A percentile compares a stretch with the other conserved stretches of the same genome.
Conservation (phyloP, 305 asterid species). For the Fraxinus floribunda region DNA sequence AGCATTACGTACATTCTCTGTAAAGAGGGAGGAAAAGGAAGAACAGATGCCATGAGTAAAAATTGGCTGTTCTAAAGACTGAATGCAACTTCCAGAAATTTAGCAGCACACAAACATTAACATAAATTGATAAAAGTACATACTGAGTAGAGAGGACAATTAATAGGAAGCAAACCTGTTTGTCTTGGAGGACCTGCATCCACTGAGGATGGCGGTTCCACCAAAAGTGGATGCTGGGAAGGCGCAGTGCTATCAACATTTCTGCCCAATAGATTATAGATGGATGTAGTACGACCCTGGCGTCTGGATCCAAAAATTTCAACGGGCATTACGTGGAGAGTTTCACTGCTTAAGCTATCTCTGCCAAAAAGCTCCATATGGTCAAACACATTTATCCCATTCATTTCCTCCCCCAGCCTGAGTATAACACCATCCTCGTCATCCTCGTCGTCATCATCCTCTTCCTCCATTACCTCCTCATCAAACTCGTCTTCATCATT, state of each 20-base stretch:
- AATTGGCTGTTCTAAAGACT: constrained; percentile 1
- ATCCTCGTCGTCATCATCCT: constrained; percentile 93
- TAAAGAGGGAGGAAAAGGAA: constrained; percentile 17
- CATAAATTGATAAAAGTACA: not conserved
- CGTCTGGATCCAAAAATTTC: constrained; percentile 97
- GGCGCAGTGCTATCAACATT: constrained; percentile 59
- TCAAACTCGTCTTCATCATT: constrained; percentile 97
- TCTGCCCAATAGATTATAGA: constrained; percentile 88
- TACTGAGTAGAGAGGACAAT: not conserved
- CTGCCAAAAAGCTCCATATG: constrained; percentile 94
- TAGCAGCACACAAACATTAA: not conserved
- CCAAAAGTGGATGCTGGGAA: constrained; percentile 82
- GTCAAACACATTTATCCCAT: constrained; percentile 90
- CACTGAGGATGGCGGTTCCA: constrained; percentile 69
- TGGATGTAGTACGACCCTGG: constrained; percentile 91
- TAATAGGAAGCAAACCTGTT: constrained; percentile 43
- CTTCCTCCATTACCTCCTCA: constrained; percentile 94
- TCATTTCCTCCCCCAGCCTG: constrained; percentile 93
- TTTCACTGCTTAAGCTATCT: constrained; percentile 75
- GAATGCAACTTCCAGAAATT: not conserved
- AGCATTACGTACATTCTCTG: constrained; percentile 66
- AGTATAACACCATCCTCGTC: constrained; percentile 95
- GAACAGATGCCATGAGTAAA: constrained; percentile 20
- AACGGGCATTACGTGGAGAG: constrained; percentile 95
- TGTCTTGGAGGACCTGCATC: constrained; percentile 56